These are phyloP conservation scores for Fistulinella prunicolor DNA, from an alignment of 768 basidiomycete genomes.

Conservation along the genomic window DNA sequence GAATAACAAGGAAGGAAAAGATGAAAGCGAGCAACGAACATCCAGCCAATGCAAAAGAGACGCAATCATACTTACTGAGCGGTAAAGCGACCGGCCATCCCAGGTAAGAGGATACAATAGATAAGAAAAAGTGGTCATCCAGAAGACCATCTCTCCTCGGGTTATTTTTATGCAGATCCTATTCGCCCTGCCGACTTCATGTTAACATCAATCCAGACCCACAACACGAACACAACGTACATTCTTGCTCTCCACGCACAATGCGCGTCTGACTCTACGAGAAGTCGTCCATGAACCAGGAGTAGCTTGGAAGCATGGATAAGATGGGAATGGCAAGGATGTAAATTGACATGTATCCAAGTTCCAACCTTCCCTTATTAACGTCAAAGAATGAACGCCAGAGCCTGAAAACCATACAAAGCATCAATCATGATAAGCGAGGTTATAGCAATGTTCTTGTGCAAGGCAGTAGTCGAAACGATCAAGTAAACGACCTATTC, in stretches of 20 bases:
- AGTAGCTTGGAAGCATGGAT: slow-evolving; percentile 89
- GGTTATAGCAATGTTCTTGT: slow-evolving; percentile 67
- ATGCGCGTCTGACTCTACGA: slow-evolving; percentile 92
- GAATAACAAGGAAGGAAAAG: too few relatives aligned
- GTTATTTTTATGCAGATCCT: too few relatives aligned
- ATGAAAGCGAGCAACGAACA: slow-evolving; percentile 8
- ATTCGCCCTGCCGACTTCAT: slow-evolving; percentile 65
- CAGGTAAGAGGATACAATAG: slow-evolving; percentile 3
- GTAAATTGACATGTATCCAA: slow-evolving; percentile 98
- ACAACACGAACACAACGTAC: slow-evolving; percentile 43
- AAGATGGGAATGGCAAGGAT: slow-evolving; percentile 91
- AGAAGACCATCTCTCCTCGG: slow-evolving; percentile 7
- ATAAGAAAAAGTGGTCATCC: slow-evolving; percentile 14
- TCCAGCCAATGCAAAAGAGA: slow-evolving; percentile 7
- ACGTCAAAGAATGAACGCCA: slow-evolving; percentile 87
- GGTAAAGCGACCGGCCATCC: slow-evolving; percentile 6
- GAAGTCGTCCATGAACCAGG: slow-evolving; percentile 99
- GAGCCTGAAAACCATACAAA: slow-evolving; percentile 90
- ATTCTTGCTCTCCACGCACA: slow-evolving; percentile 93
- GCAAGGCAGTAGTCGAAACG: slow-evolving; percentile 66
- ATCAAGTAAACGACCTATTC: slow-evolving; percentile 86
- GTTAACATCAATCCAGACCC: slow-evolving; percentile 7
- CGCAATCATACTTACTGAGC: background rate
- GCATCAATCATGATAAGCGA: slow-evolving; percentile 92
- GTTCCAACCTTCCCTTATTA: slow-evolving; percentile 99